phyloP scores from a whole-genome alignment of 495 filamentous ascomycete genomes.

The Penicillium maclennaniae region DNA sequence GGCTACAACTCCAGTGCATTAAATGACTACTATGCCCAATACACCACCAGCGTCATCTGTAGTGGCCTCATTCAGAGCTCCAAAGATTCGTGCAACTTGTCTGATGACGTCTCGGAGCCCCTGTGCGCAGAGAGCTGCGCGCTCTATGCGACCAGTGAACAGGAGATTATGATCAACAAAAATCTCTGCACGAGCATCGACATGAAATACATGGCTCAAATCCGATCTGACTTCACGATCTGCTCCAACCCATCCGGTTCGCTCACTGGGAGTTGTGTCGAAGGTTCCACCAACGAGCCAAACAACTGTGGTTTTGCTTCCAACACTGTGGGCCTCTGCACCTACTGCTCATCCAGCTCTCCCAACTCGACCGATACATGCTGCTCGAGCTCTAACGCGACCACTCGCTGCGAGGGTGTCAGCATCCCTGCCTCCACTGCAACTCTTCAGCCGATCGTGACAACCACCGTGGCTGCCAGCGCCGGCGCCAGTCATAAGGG shows the following conservation, averaged over 20 bases:
- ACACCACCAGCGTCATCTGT: conserved; percentile 88
- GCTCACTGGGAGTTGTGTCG: conserved; percentile 69
- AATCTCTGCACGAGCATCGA: conserved; percentile 64
- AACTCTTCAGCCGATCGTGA: conserved; percentile 56
- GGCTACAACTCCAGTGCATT: conserved; percentile 75
- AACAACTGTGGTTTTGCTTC: conserved; percentile 81
- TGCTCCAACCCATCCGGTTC: conserved; percentile 80
- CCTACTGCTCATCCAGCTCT: conserved; percentile 77
- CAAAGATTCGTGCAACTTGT: conserved; percentile 62
- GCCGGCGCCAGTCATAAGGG: conserved; percentile 35
- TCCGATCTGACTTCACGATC: conserved; percentile 88
- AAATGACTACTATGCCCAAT: conserved; percentile 86
- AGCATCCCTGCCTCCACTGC: conserved; percentile 70
- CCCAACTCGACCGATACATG: conserved; percentile 93
- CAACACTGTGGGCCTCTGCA: conserved; percentile 81
- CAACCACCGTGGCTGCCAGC: conserved; percentile 41
- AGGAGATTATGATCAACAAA: conserved; percentile 71
- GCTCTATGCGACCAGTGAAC: conserved; percentile 75
- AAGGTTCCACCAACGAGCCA: conserved; percentile 74
- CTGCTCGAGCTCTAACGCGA: conserved; percentile 76
- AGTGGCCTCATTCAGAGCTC: conserved; percentile 95
- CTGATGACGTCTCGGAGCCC: conserved; percentile 59
- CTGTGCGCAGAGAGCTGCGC: conserved; percentile 92
- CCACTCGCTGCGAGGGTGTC: conserved; percentile 66
- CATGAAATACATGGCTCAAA: conserved; percentile 64